Base-by-base conservation (phyloP, 306 rosid genomes). In the Lupinus albus region DNA sequence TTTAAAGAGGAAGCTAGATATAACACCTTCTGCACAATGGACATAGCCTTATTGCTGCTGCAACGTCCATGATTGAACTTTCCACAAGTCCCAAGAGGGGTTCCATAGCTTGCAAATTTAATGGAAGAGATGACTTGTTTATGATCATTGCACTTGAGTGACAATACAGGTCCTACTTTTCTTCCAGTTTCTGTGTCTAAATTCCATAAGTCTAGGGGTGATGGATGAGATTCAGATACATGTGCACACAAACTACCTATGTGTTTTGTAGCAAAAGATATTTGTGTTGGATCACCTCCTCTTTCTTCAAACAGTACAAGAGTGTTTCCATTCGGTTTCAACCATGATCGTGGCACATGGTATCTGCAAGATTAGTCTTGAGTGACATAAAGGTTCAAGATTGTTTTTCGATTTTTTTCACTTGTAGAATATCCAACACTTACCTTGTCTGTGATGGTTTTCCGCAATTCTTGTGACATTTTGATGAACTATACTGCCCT, bases 381-480 rank as follows among this genome's bases (percentile, higher is more conserved):
- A 50, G 45, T 71, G 12, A 48, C 21, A 57, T 82, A 25, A 84
- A 36, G 7, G 72, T 30, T 49, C 35, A 72, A 38, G 54, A 30
- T 61, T 64, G 56, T 64, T 51, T 77, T 21, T 35, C 64, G 30
- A 28, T 6, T 56, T 62, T 47, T 42, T 51, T 39, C 61, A 39
- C 58, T 33, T 49, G 39, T 47, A 75, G 46, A 59, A n/a, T 67
- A 11, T 70, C 38, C 7, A 42, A 44, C 21, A 83, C 91, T 83
- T 79, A 94, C 97, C 82, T 33, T 67, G 84, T 60, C 66, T 90
- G 97, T 32, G 97, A 90, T 56, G 99, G 97, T 73, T 83, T 88
- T 17, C 92, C 99, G 56, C 99, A 94, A 72, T 86, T 88, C 71
- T 67, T 90, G 64, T 51, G 89, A 78, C 99, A 94, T 85, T 94